A percentile compares a stretch with the other conserved stretches of the same genome.
Evolutionary conservation across 148 eudicot species (phyloP).

Genomic region (Chenopodium album): DNA sequence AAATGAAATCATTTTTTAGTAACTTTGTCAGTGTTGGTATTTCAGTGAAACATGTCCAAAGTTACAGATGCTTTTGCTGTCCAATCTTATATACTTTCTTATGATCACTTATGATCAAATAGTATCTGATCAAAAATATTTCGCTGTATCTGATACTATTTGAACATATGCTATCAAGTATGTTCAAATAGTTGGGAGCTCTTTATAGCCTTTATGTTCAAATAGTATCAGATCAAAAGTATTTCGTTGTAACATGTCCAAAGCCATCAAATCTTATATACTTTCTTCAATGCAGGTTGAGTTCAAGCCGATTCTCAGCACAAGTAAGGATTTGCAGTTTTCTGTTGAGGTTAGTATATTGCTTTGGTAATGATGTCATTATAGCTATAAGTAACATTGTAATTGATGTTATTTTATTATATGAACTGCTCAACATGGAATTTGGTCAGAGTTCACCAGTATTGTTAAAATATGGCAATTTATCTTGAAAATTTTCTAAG

Average conservation of each 20-base stretch:
- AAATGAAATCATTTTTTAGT: background rate
- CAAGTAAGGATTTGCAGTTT: conserved; percentile 79
- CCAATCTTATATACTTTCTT: no score
- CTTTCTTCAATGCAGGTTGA: conserved; percentile 63
- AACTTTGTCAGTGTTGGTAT: background rate
- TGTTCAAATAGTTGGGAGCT: no score
- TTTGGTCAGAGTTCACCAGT: background rate
- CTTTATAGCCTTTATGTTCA: no score
- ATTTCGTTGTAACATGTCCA: no score
- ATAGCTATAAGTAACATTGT: background rate
- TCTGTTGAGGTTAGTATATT: conserved; percentile 71
- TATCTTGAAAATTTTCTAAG: background rate
- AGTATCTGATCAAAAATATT: no score
- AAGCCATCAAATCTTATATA: background rate
- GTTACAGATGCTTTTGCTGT: no score
- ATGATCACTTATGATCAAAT: no score
- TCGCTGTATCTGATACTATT: no score
- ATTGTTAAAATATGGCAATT: background rate
- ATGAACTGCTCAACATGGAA: background rate
- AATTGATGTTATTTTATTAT: background rate
- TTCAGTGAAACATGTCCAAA: no score
- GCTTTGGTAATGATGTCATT: background rate
- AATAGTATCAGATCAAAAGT: no score
- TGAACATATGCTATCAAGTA: no score
- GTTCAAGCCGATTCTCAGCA: conserved; percentile 68